Evolutionary conservation across 1,284 basidiomycete genomes (phyloP), one percentile per base, ranked within the genome.

Genomic region (Trichosporon asahii): DNA sequence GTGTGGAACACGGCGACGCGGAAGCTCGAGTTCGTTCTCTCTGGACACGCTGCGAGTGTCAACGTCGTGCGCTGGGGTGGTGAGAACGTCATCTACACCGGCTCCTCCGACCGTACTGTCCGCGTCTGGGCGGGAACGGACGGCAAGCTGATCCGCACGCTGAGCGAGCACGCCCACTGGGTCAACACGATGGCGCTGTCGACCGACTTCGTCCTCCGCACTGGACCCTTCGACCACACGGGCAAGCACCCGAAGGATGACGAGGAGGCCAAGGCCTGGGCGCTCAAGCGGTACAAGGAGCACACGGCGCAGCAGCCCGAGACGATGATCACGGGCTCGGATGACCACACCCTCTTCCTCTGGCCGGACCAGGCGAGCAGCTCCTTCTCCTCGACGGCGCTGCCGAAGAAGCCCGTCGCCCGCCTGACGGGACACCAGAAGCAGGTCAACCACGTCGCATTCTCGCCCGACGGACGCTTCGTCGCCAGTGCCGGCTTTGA

Each of bases 91-190:
- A 86, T 97, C 35, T 99, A 98, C 82, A 98, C 97, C 0, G 96
- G 94, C 6, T 92, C 91, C 70, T 95, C 92, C 71, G 96, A 99
- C 85, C 86, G 95, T 14, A 97, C 94, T 0, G 93, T 98, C 66
- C 89, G 94, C 75, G 89, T 98, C 61, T 99, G 96, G 96, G 92
- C 94, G 80, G 91, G 90, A 29, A 90, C 90, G 63, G 88, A 86
- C 70, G 87, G 87, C n/a, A 87, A 87, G 76, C 80, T 88, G 40
- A 86, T 87, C 44, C 83, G 88, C 44, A 90, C 90, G 0, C 85
- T 99, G 31, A 94, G 91, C 82, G 95, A 98, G 74, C 97, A 99
- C 77, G 95, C 95, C 0, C 97, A 99, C 80, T 98, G 95, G 96
- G 96, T 99, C 23, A 99, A 95, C 61, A 98, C 95, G 0, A 89